Percentiles rank a stretch among this genome's conserved stretches.
These are phyloP conservation scores for Neoascochyta sp. DNA, from an alignment of 2,329 filamentous ascomycete genomes.

Conservation along the genomic window DNA sequence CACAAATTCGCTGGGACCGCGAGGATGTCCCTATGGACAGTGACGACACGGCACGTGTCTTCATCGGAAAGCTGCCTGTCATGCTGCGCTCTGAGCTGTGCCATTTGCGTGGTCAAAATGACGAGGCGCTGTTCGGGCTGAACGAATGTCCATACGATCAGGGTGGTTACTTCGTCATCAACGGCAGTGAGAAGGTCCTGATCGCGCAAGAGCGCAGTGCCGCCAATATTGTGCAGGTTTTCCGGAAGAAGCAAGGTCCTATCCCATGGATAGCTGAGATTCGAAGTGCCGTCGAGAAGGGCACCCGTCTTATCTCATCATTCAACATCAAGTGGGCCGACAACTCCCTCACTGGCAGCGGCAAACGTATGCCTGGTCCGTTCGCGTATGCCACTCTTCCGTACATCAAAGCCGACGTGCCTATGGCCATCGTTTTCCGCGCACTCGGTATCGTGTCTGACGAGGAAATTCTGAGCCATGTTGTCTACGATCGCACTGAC, in stretches of 20 bases:
- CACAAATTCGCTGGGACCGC: constrained; percentile 48
- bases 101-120: constrained; percentile 76
- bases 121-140: constrained; percentile 82
- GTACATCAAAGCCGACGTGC: constrained; percentile 90
- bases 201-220: constrained; percentile 97
- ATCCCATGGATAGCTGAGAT: constrained; percentile 95
- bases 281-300: constrained; percentile 92
- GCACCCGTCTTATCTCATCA: constrained; percentile 88
- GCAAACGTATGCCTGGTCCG: constrained; percentile 76
- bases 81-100: constrained; percentile 99
- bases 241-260: constrained; percentile 95
- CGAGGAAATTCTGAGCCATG: constrained; percentile 96
- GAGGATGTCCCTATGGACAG: constrained; percentile 44
- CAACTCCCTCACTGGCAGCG: constrained; percentile 70
- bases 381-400: constrained; percentile 88
- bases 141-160: constrained; percentile 99
- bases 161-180: constrained; percentile 98
- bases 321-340: constrained; percentile 86
- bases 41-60: constrained; percentile 68
- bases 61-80: constrained; percentile 92
- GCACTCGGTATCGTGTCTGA: constrained; percentile 94
- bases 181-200: constrained; percentile 96
- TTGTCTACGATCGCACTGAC: constrained; percentile 93
- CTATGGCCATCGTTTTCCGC: constrained; percentile 92
- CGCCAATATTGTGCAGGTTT: constrained; percentile 98